These are phyloP conservation scores for Entophlyctis luteolus DNA, from an alignment of 192 early-diverging fungal species.

Conservation along the genomic window DNA sequence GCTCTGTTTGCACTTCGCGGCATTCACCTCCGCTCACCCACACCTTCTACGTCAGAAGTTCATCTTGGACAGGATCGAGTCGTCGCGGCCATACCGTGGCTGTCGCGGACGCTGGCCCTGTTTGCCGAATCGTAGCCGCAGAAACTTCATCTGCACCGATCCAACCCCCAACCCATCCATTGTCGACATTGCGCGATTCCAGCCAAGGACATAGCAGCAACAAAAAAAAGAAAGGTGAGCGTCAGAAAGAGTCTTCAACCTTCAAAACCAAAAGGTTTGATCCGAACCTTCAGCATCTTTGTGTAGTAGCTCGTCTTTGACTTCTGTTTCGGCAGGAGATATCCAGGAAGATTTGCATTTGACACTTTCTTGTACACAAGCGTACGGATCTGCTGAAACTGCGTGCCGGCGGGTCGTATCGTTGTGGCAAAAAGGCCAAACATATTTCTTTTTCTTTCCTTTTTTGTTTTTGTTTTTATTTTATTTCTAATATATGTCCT, in stretches of 20 bases:
- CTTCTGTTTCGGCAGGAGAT: slow-evolving; percentile 40
- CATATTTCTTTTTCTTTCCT: too few relatives aligned
- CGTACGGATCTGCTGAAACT: slow-evolving; percentile 10
- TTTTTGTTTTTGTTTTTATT: too few relatives aligned
- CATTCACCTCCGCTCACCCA: too few relatives aligned
- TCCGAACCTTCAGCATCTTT: slow-evolving; percentile 41
- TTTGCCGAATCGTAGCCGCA: slow-evolving; percentile 44
- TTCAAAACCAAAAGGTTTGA: neutral
- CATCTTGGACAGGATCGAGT: slow-evolving; percentile 47
- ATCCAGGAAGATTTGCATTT: slow-evolving; percentile 32
- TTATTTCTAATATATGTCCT: too few relatives aligned
- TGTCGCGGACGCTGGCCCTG: slow-evolving; percentile 37
- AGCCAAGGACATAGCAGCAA: neutral
- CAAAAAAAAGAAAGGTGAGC: neutral
- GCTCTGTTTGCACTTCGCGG: too few relatives aligned
- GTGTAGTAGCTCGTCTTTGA: slow-evolving; percentile 32
- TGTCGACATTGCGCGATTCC: neutral
- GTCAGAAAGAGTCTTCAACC: neutral
- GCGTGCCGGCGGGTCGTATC: neutral
- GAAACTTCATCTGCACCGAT: slow-evolving; percentile 50
- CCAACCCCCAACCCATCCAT: neutral
- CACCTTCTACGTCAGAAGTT: too few relatives aligned
- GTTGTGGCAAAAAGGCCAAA: neutral
- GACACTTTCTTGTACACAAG: slow-evolving; percentile 22
- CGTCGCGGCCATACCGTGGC: slow-evolving; percentile 46